Conservation (phyloP, 2,329 filamentous ascomycete genomes). For the Curvularia lunata region DNA sequence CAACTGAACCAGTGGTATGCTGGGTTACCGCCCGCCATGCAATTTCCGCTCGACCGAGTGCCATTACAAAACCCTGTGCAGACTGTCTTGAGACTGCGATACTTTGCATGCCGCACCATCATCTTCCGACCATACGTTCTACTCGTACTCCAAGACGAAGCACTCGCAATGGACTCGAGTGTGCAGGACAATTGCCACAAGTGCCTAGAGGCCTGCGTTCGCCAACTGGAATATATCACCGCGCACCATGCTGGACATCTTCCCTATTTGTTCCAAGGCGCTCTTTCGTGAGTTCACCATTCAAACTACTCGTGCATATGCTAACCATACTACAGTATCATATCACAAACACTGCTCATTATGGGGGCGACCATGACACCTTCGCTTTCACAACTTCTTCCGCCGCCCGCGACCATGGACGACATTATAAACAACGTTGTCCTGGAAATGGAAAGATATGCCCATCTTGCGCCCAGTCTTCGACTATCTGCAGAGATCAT, state of each 20-base stretch:
- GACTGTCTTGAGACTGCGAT: conserved; percentile 77
- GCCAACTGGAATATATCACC: conserved; percentile 78
- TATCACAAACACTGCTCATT: conserved; percentile 79
- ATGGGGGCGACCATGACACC: conserved; percentile 86
- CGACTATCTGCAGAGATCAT: conserved; percentile 80
- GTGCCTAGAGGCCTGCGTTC: conserved; percentile 79
- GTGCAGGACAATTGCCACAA: conserved; percentile 81
- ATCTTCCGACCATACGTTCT: conserved; percentile 86
- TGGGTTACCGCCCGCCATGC: conserved; percentile 73
- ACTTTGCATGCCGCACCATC: conserved; percentile 85
- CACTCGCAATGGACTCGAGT: conserved; percentile 70
- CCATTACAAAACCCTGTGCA: conserved; percentile 76
- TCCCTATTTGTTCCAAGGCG: conserved; percentile 85
- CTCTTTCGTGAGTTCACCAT: conserved; percentile 59
- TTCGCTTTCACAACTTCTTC: conserved; percentile 70
- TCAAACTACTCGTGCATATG: neutral
- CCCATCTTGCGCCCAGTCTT: conserved; percentile 76
- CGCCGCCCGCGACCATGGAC: conserved; percentile 65
- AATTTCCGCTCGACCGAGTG: conserved; percentile 75
- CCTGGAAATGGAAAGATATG: conserved; percentile 75
- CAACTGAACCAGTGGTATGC: conserved; percentile 88
- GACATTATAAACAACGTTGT: conserved; percentile 80
- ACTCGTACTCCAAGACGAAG: conserved; percentile 79
- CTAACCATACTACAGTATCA: conserved; percentile 63
- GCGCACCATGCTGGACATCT: conserved; percentile 84